Percentiles rank a stretch among this genome's conserved stretches.
Evolutionary conservation across 176 grass and related monocot genomes (phyloP).

Genomic region (sorghum (Sorghum bicolor)): DNA sequence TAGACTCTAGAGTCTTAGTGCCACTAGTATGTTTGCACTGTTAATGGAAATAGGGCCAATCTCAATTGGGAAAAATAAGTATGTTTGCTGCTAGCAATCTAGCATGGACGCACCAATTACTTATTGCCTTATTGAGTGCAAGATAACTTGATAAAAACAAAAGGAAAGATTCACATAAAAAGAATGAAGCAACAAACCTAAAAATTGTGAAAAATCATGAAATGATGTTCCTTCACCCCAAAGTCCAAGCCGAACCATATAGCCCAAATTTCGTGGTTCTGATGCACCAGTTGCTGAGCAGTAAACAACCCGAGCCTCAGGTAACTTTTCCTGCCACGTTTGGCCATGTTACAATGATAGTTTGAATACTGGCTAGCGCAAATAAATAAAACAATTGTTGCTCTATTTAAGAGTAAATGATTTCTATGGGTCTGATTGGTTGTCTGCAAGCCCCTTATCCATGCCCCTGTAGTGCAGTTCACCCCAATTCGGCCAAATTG

Average conservation of each 20-base stretch:
- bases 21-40: neutral
- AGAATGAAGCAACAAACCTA: conserved; percentile 54
- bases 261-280: conserved; percentile 95
- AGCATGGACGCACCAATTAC: neutral
- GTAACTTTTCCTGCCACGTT: conserved; percentile 70
- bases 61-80: neutral
- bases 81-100: neutral
- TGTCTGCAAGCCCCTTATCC: neutral
- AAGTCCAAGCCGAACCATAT: conserved; percentile 98
- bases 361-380: neutral
- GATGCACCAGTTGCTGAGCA: conserved; percentile 99
- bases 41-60: neutral
- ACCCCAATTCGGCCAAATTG: neutral
- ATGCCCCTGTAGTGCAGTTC: neutral
- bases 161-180: conserved; percentile 22
- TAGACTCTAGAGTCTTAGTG: neutral
- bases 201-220: conserved; percentile 65
- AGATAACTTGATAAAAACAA: conserved; percentile 7
- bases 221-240: conserved; percentile 93
- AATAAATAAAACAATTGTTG: neutral
- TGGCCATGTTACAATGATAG: conserved; percentile 30
- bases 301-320: conserved; percentile 85
- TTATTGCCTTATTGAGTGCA: conserved; percentile 16
- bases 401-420: neutral
- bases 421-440: neutral